phyloP scores from a whole-genome alignment of 805 yeast genomes.

The Tetrapisispora taiwanensis region DNA sequence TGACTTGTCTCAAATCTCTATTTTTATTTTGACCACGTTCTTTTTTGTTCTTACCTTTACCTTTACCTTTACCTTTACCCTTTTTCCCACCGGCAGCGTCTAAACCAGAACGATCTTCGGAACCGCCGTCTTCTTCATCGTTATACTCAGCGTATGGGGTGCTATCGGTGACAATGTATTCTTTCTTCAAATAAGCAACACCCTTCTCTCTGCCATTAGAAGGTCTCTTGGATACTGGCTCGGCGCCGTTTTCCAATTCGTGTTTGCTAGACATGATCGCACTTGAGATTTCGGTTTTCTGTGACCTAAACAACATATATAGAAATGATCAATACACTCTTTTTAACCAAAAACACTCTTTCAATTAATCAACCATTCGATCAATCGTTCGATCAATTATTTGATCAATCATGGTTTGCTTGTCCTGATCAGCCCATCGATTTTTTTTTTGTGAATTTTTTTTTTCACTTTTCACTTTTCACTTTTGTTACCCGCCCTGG shows the following conservation, averaged over 20 bases:
- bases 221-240: conserved; percentile 7
- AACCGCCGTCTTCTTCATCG: conserved; percentile 39
- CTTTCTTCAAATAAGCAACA: conserved; percentile 66
- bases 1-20: conserved; percentile 61
- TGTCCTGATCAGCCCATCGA: too few relatives aligned
- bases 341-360: too few relatives aligned
- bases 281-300: too few relatives aligned
- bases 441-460: too few relatives aligned
- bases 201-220: conserved; percentile 37
- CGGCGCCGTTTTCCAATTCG: conserved; percentile 9
- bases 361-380: too few relatives aligned
- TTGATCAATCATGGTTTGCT: too few relatives aligned
- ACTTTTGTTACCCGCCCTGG: too few relatives aligned
- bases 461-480: too few relatives aligned
- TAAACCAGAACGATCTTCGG: conserved; percentile 31
- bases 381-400: too few relatives aligned
- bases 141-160: conserved; percentile 10
- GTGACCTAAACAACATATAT: too few relatives aligned
- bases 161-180: conserved; percentile 40
- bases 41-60: conserved; percentile 32
- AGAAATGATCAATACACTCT: too few relatives aligned
- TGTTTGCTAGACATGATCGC: conserved; percentile 13
- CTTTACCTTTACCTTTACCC: conserved; percentile 20
- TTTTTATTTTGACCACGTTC: conserved; percentile 76
- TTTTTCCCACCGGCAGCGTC: conserved; percentile 31